These are phyloP conservation scores for Salvia sclarea DNA, from an alignment of 305 asterid genomes.

Conservation along the genomic window DNA sequence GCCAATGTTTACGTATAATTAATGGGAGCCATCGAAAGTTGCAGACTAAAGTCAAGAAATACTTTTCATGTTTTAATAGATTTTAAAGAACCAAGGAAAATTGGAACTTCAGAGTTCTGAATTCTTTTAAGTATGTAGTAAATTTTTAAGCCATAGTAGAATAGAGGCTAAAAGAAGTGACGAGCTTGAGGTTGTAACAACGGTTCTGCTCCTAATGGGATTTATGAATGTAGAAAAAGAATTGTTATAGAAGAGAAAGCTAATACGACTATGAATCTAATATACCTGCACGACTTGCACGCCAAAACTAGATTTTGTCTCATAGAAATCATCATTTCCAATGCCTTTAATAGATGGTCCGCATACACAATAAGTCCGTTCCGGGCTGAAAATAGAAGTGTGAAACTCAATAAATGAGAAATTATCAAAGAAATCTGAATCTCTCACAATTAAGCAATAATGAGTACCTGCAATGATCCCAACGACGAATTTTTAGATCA, in stretches of 20 bases:
- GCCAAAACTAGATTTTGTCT: slow-evolving; percentile 91
- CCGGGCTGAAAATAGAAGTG: slow-evolving; percentile 67
- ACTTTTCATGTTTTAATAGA: background rate
- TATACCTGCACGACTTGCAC: slow-evolving; percentile 97
- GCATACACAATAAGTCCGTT: slow-evolving; percentile 82
- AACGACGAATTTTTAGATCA: slow-evolving; percentile 93
- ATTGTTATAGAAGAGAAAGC: background rate
- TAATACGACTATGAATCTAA: background rate
- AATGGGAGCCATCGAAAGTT: background rate
- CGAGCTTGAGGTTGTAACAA: background rate
- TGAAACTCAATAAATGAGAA: slow-evolving; percentile 26
- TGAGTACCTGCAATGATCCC: slow-evolving; percentile 88
- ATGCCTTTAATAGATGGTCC: slow-evolving; percentile 92
- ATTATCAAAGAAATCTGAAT: slow-evolving; percentile 19
- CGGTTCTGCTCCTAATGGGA: background rate
- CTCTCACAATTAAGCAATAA: slow-evolving; percentile 21
- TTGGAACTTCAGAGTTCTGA: background rate
- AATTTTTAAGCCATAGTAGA: slow-evolving; percentile 6
- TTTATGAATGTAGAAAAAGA: background rate
- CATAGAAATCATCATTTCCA: slow-evolving; percentile 81
- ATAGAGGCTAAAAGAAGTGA: background rate
- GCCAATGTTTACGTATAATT: background rate
- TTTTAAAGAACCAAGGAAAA: background rate
- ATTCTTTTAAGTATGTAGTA: background rate
- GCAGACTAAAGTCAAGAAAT: background rate